Base-by-base conservation (phyloP, 2,329 filamentous ascomycete genomes). In the Hypoxylon sp. region DNA sequence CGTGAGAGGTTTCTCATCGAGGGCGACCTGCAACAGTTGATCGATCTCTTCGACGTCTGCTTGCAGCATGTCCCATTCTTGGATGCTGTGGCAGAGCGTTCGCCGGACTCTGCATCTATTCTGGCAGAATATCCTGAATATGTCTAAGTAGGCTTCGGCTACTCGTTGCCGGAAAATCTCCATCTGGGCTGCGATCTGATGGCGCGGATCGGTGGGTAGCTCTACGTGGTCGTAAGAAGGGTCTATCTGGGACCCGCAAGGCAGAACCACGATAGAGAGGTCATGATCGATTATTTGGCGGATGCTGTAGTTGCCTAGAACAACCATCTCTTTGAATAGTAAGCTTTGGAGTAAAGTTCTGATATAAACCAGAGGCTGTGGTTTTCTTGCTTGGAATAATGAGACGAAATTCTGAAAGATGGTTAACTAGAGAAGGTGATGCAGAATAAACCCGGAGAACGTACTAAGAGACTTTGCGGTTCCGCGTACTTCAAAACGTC, bases 51-150 rank as follows among this genome's bases (percentile, higher is more conserved):
- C 92, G 5, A 92, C 92, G 74, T 97, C 93, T 8, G 88, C 84
- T 80, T 98, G 94, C 1, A 98, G 84, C 57, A 88, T 87, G 75
- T 98, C 94, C 90, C 94, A 97, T 66, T 95, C 92, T 2, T 89
- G 83, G 37, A 97, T 89, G 13, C 91, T 88, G 77, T 98, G 95
- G 68, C 91, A 94, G 8, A 99, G 86, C n/a, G 91, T 94, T 37
- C 96, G 89, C n/a, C 96, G 89, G 46, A 97, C 89, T 1, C 96
- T 91, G 77, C 94, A 97, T 58, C 94, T 87, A 76, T 98, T 99
- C 77, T 98, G 93, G 74, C 94, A 97, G 17, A 96, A 85, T 6
- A 92, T 91, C 52, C 94, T 89, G 74, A 96, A 91, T 14, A 97
- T 86, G 72, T 98, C 94, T 17, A 97, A 83, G 75, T 94, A 98